Evolutionary conservation across 2,329 filamentous ascomycete genomes (phyloP).

Genomic region (Phyllosticta citrichinensis): DNA sequence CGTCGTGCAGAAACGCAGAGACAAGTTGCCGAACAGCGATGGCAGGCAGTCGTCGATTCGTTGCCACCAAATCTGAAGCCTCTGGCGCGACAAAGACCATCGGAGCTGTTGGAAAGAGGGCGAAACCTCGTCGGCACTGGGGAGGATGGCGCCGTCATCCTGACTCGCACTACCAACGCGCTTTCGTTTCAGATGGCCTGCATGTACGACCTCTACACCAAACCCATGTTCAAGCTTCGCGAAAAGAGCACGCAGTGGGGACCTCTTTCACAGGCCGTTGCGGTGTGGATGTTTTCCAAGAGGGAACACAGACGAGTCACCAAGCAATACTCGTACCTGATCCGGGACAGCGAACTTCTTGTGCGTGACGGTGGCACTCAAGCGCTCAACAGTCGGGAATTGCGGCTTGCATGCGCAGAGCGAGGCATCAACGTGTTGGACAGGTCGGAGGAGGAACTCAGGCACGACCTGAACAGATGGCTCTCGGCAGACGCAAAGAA

Average conservation of each 20-base stretch:
- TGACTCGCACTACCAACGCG: neutral
- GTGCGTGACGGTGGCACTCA: slow-evolving; percentile 49
- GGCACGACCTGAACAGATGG: slow-evolving; percentile 20
- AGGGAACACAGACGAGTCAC: neutral
- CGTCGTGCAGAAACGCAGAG: slow-evolving; percentile 40
- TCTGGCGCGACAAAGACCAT: slow-evolving; percentile 9
- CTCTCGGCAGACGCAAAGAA: neutral
- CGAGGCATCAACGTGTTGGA: slow-evolving; percentile 52
- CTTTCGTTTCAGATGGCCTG: neutral
- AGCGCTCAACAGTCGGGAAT: slow-evolving; percentile 52
- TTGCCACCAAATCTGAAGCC: slow-evolving; percentile 13
- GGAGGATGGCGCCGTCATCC: neutral
- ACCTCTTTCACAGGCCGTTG: neutral
- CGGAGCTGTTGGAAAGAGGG: neutral
- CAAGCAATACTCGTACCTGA: slow-evolving; percentile 50
- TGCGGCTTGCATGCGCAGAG: slow-evolving; percentile 60
- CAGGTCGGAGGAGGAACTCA: slow-evolving; percentile 26
- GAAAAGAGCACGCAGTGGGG: neutral
- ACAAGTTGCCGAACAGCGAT: slow-evolving; percentile 9
- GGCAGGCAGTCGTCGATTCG: neutral
- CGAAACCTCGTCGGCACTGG: neutral
- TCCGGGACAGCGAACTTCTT: slow-evolving; percentile 62
- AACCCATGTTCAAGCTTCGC: neutral
- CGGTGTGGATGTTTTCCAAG: neutral
- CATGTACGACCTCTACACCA: neutral